These are phyloP conservation scores for Amanita pseudoporphyria DNA, from an alignment of 768 basidiomycete species.

Conservation along the genomic window DNA sequence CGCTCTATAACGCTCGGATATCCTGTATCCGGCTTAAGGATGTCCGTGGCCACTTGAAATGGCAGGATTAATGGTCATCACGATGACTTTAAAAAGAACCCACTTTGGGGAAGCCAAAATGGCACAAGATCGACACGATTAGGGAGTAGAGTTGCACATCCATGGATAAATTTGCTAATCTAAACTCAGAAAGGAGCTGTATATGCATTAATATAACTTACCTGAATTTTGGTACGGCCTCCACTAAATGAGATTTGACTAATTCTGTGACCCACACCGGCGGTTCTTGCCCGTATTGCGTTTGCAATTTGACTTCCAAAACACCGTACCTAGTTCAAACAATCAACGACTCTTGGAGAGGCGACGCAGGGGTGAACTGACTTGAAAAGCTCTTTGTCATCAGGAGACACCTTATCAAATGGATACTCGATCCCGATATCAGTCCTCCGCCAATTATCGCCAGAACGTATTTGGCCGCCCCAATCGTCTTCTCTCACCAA, in stretches of 20 bases:
- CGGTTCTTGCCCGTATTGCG: slow-evolving; percentile 90
- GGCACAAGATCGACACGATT: slow-evolving; percentile 93
- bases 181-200: slow-evolving; percentile 2
- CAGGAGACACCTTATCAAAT: slow-evolving; percentile 61
- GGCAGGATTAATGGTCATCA: neutral
- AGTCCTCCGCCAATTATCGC: slow-evolving; percentile 87
- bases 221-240: slow-evolving; percentile 98
- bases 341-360: neutral
- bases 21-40: slow-evolving; percentile 84
- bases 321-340: slow-evolving; percentile 62
- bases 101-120: slow-evolving; percentile 97
- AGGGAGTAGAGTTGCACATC: slow-evolving; percentile 88
- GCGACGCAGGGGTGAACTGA: slow-evolving; percentile 20
- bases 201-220: slow-evolving; percentile 15
- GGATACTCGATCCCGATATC: slow-evolving; percentile 93
- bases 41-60: slow-evolving; percentile 80
- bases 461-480: slow-evolving; percentile 72
- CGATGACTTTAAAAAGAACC: slow-evolving; percentile 11
- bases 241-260: slow-evolving; percentile 92
- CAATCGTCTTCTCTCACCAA: slow-evolving; percentile 96
- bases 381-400: slow-evolving; percentile 93
- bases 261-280: slow-evolving; percentile 95
- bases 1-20: slow-evolving; percentile 67
- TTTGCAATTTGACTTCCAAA: slow-evolving; percentile 95
- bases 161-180: slow-evolving; percentile 86